Evolutionary conservation across 352 stramenopile genomes (phyloP).

Genomic region (Globisporangium viniferum): DNA sequence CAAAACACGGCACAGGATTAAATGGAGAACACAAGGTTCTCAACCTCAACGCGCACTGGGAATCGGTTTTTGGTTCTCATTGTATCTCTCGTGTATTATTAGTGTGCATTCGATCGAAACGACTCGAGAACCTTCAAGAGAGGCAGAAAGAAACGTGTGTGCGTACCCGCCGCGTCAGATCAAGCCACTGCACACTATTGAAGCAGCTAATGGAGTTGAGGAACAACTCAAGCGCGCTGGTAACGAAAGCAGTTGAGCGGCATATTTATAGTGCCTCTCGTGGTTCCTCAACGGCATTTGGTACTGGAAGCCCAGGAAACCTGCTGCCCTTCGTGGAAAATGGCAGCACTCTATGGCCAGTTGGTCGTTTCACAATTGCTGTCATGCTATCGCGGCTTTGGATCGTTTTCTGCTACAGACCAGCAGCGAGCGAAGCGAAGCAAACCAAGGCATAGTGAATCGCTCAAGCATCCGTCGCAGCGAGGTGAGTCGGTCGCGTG

Average conservation of each 20-base stretch:
- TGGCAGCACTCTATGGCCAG: slow-evolving; percentile 11
- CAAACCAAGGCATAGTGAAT: slow-evolving; percentile 1
- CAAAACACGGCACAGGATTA: not conserved
- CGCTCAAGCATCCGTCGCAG: not conserved
- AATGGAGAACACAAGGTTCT: slow-evolving; percentile 1
- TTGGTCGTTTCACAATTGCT: slow-evolving; percentile 17
- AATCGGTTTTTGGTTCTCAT: slow-evolving; percentile 1
- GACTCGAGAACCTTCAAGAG: slow-evolving; percentile 6
- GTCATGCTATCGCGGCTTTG: not conserved
- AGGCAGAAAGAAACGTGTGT: not conserved
- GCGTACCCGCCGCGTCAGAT: not conserved
- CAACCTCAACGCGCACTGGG: not conserved
- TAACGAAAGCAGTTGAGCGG: slow-evolving; percentile 11
- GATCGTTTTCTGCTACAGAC: slow-evolving; percentile 11
- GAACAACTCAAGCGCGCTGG: not conserved
- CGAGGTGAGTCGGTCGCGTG: slow-evolving; percentile 2
- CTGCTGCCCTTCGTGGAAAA: slow-evolving; percentile 17
- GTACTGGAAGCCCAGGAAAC: not conserved
- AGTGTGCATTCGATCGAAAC: slow-evolving; percentile 4
- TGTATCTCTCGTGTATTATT: slow-evolving; percentile 5
- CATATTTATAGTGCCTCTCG: slow-evolving; percentile 16
- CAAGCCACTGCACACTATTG: not conserved
- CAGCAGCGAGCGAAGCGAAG: not conserved
- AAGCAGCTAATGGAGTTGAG: not conserved
- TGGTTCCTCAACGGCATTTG: slow-evolving; percentile 20